Evolutionary conservation across 768 basidiomycete genomes (phyloP).

Genomic region (Chalciporus sphaerocephalus): DNA sequence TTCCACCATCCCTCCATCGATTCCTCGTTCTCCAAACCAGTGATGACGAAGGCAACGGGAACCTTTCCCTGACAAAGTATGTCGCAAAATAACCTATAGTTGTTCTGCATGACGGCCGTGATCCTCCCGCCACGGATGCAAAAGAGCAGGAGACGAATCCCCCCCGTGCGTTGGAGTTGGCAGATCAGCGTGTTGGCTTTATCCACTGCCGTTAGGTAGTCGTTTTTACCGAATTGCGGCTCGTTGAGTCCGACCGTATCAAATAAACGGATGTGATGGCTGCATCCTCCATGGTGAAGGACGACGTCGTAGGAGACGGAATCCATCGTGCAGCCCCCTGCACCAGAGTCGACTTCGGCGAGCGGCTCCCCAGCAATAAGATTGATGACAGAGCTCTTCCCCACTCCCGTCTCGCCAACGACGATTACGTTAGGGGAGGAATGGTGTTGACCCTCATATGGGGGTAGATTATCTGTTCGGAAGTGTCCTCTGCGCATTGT

Average conservation of each 20-base stretch:
- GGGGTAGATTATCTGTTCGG: conserved; percentile 13
- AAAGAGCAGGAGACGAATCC: conserved; percentile 32
- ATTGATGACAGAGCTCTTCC: conserved; percentile 42
- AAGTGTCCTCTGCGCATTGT: conserved; percentile 8
- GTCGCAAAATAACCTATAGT: conserved; percentile 29
- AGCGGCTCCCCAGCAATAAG: conserved; percentile 29
- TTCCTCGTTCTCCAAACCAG: conserved; percentile 30
- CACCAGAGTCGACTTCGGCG: conserved; percentile 29
- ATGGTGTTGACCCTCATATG: conserved; percentile 17
- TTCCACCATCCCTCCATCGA: conserved; percentile 34
- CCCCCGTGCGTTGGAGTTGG: conserved; percentile 28
- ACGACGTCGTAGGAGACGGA: conserved; percentile 24
- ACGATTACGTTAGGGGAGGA: conserved; percentile 36
- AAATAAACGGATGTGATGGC: conserved; percentile 26
- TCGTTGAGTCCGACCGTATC: conserved; percentile 35
- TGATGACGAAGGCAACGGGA: conserved; percentile 30
- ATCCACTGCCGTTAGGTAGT: conserved; percentile 29
- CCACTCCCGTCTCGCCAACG: conserved; percentile 32
- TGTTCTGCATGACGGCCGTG: conserved; percentile 27
- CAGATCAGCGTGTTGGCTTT: conserved; percentile 35
- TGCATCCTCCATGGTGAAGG: conserved; percentile 15
- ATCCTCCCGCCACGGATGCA: conserved; percentile 33
- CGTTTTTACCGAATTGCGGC: conserved; percentile 13
- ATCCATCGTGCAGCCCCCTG: conserved; percentile 35
- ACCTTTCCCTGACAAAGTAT: conserved; percentile 31